Conservation (phyloP, 2,329 filamentous ascomycete genomes). For the Mycosphaerelloides madeirae region DNA sequence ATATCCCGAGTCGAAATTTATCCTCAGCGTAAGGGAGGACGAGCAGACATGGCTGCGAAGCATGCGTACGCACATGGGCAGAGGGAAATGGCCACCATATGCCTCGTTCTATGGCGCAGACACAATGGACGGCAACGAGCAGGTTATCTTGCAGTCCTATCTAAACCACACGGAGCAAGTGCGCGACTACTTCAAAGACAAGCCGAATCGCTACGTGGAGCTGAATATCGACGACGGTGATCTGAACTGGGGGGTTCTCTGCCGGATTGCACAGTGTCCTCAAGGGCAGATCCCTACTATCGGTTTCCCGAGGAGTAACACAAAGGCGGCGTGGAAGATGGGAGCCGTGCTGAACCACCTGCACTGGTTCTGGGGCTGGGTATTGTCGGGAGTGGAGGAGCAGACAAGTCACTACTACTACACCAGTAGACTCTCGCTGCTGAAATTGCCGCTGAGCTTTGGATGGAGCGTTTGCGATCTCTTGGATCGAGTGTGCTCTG, state of each 20-base stretch:
- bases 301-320: slow-evolving; percentile 25
- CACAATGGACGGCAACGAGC: slow-evolving; percentile 20
- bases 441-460: slow-evolving; percentile 16
- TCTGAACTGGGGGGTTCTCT: slow-evolving; percentile 21
- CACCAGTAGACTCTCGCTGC: slow-evolving; percentile 11
- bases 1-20: slow-evolving; percentile 28
- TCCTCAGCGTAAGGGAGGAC: slow-evolving; percentile 28
- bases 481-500: slow-evolving; percentile 25
- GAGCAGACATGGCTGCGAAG: slow-evolving; percentile 28
- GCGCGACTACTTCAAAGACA: slow-evolving; percentile 20
- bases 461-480: slow-evolving; percentile 23
- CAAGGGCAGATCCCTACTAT: slow-evolving; percentile 12
- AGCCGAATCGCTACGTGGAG: slow-evolving; percentile 19
- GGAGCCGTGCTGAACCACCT: slow-evolving; percentile 18
- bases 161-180: slow-evolving; percentile 21
- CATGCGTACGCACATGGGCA: slow-evolving; percentile 26
- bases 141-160: slow-evolving; percentile 23
- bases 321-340: slow-evolving; percentile 25
- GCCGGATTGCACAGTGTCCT: slow-evolving; percentile 19
- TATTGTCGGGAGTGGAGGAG: slow-evolving; percentile 26
- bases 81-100: slow-evolving; percentile 25
- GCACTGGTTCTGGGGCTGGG: slow-evolving; percentile 26
- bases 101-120: slow-evolving; percentile 24
- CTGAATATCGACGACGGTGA: slow-evolving; percentile 20
- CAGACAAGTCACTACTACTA: slow-evolving; percentile 22